A percentile compares a stretch with the other conserved stretches of the same genome.
Evolutionary conservation across 345 rosid genomes (phyloP).

Genomic region (Hibiscus tridactylites): DNA sequence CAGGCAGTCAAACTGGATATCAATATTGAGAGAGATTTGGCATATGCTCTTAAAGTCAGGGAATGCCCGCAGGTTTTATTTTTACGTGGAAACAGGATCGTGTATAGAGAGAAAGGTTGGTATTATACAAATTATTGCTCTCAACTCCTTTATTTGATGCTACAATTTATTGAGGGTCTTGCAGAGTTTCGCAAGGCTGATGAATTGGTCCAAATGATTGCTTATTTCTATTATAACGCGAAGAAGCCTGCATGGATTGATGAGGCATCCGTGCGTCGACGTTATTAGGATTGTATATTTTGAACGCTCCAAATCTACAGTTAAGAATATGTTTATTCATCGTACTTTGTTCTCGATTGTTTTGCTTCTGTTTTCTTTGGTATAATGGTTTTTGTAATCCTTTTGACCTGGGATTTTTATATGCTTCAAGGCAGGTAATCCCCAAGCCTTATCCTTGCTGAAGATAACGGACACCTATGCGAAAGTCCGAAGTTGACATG

Average conservation of each 20-base stretch:
- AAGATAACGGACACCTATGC: neutral
- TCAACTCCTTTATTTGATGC: neutral
- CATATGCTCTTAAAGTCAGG: conserved; percentile 88
- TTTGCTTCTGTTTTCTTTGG: neutral
- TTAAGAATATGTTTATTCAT: neutral
- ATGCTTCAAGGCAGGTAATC: neutral
- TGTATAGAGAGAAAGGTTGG: conserved; percentile 81
- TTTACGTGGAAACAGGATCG: conserved; percentile 57
- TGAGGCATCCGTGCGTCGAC: conserved; percentile 26
- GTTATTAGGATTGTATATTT: conserved; percentile 17
- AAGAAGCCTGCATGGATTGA: conserved; percentile 71
- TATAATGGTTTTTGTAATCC: neutral
- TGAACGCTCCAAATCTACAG: neutral
- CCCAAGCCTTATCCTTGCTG: neutral
- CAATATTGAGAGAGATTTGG: conserved; percentile 82
- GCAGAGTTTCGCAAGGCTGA: conserved; percentile 70
- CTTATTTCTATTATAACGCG: conserved; percentile 87
- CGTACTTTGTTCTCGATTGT: neutral
- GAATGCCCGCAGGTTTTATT: conserved; percentile 75
- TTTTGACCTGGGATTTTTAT: neutral
- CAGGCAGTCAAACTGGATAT: conserved; percentile 84
- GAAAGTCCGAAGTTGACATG: neutral
- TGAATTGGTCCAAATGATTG: conserved; percentile 84
- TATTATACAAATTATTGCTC: neutral
- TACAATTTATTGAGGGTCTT: conserved; percentile 9